Percentiles rank a stretch among this genome's conserved stretches.
Conservation (phyloP, 352 stramenopile species). For the Elongisporangium senticosum region DNA sequence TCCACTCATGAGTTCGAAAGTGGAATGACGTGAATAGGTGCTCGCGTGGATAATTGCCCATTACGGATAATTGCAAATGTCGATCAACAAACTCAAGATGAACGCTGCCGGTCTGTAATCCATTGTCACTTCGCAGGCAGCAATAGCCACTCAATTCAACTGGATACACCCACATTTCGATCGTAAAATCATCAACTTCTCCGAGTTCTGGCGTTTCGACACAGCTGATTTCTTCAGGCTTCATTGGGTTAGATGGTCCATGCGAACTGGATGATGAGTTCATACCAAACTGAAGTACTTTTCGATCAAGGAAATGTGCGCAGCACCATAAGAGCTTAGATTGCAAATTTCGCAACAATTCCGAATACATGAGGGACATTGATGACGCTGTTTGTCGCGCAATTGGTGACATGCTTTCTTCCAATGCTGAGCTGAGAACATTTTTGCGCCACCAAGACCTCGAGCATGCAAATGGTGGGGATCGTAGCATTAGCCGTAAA, state of each 20-base stretch:
- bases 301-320: slow-evolving; percentile 26
- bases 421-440: slow-evolving; percentile 17
- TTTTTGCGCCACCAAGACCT: slow-evolving; percentile 58
- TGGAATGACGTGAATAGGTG: slow-evolving; percentile 47
- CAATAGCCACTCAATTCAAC: slow-evolving; percentile 55
- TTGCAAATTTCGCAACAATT: slow-evolving; percentile 57
- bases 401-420: slow-evolving; percentile 12
- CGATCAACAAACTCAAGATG: slow-evolving; percentile 70
- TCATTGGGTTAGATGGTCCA: slow-evolving; percentile 16
- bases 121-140: slow-evolving; percentile 71
- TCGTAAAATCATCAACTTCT: slow-evolving; percentile 54
- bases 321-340: slow-evolving; percentile 47
- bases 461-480: slow-evolving; percentile 52
- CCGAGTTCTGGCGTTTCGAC: slow-evolving; percentile 61
- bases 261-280: slow-evolving; percentile 13
- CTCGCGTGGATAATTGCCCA: slow-evolving; percentile 67
- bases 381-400: slow-evolving; percentile 65
- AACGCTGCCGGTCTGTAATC: slow-evolving; percentile 56
- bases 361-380: slow-evolving; percentile 68
- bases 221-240: slow-evolving; percentile 55
- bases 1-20: slow-evolving; percentile 64
- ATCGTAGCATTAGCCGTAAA: slow-evolving; percentile 49
- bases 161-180: slow-evolving; percentile 81
- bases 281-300: slow-evolving; percentile 64
- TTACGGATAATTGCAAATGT: slow-evolving; percentile 62